Conservation (phyloP, 116 monocot genomes). For the Papilionanthe hybrid region DNA sequence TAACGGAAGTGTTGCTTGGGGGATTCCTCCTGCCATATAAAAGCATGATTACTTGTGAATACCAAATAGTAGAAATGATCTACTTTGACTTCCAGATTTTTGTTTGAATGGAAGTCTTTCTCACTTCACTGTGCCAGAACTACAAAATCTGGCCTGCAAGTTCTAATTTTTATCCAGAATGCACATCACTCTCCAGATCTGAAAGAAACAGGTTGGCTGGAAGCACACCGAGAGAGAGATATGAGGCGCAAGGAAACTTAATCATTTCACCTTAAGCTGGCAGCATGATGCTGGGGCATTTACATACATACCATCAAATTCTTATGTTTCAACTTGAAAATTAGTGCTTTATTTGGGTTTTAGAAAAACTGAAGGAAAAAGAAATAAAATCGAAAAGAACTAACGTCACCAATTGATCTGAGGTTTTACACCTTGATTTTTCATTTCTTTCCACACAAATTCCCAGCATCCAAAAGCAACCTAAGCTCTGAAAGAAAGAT, state of each 20-base stretch:
- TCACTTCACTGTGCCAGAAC: too few relatives aligned
- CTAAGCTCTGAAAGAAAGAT: not conserved
- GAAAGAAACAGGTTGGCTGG: too few relatives aligned
- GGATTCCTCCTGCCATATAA: slow-evolving; percentile 46
- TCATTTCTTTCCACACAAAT: not conserved
- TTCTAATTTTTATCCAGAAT: too few relatives aligned
- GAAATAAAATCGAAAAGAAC: not conserved
- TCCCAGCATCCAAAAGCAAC: not conserved
- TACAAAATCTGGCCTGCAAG: too few relatives aligned
- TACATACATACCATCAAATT: too few relatives aligned
- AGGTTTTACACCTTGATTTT: too few relatives aligned
- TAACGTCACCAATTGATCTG: not conserved
- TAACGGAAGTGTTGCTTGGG: slow-evolving; percentile 69
- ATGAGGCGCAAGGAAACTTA: not conserved
- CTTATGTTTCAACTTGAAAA: not conserved
- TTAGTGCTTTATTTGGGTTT: not conserved
- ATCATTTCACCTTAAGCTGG: not conserved
- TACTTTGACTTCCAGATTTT: too few relatives aligned
- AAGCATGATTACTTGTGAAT: too few relatives aligned
- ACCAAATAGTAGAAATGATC: too few relatives aligned
- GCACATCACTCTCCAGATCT: too few relatives aligned
- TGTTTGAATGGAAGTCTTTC: too few relatives aligned
- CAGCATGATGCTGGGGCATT: not conserved
- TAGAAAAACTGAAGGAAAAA: not conserved
- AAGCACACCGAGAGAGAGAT: too few relatives aligned